A percentile compares a stretch with the other conserved stretches of the same genome.
These are phyloP conservation scores for Podosphaera fusca DNA, from an alignment of 2,329 filamentous ascomycete genomes.

Conservation along the genomic window DNA sequence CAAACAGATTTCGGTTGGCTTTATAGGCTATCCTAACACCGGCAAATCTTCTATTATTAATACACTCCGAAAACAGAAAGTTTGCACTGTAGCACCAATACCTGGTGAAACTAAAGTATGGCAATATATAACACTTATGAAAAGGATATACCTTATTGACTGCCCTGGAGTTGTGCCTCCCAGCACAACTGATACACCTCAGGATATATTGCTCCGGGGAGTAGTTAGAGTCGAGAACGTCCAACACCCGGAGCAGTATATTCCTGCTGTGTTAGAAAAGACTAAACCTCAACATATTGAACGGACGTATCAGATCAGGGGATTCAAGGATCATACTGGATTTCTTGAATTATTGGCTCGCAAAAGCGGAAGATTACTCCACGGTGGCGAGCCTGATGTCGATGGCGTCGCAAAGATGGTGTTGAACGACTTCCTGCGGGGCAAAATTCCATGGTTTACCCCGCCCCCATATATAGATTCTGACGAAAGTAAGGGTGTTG, in stretches of 20 bases:
- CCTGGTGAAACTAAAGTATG: constrained; percentile 94
- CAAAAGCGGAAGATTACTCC: constrained; percentile 66
- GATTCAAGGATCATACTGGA: constrained; percentile 52
- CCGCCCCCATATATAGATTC: constrained; percentile 40
- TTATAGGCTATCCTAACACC: constrained; percentile 60
- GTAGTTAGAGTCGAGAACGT: constrained; percentile 92
- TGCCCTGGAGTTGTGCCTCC: constrained; percentile 92
- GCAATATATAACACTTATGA: constrained; percentile 94
- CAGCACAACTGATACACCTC: constrained; percentile 57
- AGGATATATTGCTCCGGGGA: constrained; percentile 73
- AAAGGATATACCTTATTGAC: constrained; percentile 83
- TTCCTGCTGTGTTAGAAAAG: constrained; percentile 54
- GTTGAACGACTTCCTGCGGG: constrained; percentile 82
- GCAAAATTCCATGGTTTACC: constrained; percentile 92
- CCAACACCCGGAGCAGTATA: constrained; percentile 89
- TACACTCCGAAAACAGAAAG: constrained; percentile 80
- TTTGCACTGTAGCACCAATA: constrained; percentile 81
- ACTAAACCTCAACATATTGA: constrained; percentile 78
- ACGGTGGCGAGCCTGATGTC: constrained; percentile 83
- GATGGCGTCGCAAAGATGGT: constrained; percentile 95
- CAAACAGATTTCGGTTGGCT: constrained; percentile 83
- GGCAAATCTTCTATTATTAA: constrained; percentile 97
- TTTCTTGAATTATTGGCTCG: constrained; percentile 73
- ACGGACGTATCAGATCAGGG: constrained; percentile 72
- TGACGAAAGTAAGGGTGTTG: constrained; percentile 25